Percentiles rank a stretch among this genome's conserved stretches.
Evolutionary conservation across 768 basidiomycete genomes (phyloP).

Genomic region (Tremella fuciformis): DNA sequence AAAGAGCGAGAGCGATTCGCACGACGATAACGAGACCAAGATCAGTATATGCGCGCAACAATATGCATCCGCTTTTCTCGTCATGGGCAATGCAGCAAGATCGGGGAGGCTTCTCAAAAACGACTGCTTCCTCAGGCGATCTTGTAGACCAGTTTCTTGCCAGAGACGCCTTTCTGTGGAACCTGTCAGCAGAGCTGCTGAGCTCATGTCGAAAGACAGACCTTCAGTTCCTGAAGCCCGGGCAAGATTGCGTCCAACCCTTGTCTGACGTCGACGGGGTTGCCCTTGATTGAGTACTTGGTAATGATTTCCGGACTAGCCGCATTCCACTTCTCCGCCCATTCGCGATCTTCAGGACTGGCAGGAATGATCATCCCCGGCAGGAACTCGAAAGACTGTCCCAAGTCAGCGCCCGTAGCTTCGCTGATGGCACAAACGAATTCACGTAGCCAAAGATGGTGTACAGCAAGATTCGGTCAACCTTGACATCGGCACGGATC

Average conservation of each 20-base stretch:
- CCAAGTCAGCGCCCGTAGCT: conserved; percentile 1
- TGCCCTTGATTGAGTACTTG: conserved; percentile 34
- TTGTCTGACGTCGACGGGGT: conserved; percentile 38
- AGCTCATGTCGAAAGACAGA: not conserved
- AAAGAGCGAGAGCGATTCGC: conserved; percentile 31
- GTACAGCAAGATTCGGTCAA: conserved; percentile 32
- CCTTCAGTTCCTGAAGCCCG: conserved; percentile 32
- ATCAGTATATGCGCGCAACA: not conserved
- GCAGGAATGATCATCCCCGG: conserved; percentile 22
- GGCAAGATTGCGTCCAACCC: conserved; percentile 43
- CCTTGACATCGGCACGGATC: conserved; percentile 22
- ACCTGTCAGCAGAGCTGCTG: not conserved
- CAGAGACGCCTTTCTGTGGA: conserved; percentile 29
- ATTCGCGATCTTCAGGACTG: conserved; percentile 25
- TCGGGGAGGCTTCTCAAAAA: too few relatives aligned
- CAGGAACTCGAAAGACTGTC: conserved; percentile 39
- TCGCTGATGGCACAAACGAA: not conserved
- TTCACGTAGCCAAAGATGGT: conserved; percentile 34
- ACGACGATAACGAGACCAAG: not conserved
- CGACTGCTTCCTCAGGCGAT: conserved; percentile 6
- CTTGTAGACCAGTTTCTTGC: conserved; percentile 38
- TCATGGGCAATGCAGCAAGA: too few relatives aligned
- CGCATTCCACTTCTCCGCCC: conserved; percentile 18
- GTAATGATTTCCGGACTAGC: conserved; percentile 23
- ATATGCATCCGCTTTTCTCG: too few relatives aligned